phyloP scores from a whole-genome alignment of 371 early-diverging fungal species.

The Mucor circinelloides region DNA sequence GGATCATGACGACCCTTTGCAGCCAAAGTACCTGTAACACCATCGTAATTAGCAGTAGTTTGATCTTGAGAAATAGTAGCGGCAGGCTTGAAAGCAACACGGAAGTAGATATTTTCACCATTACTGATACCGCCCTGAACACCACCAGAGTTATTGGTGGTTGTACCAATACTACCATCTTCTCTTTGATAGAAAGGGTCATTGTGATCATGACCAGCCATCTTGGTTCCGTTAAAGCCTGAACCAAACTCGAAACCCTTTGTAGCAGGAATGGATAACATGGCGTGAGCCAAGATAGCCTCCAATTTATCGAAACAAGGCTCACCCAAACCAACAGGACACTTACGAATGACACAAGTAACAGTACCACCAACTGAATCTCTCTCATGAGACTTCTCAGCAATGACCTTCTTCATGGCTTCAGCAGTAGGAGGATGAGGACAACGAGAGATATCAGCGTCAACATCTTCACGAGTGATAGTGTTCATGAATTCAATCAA shows the following conservation, averaged over 20 bases:
- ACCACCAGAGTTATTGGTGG: conserved; percentile 94
- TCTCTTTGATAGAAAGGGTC: conserved; percentile 80
- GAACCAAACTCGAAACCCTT: conserved; percentile 97
- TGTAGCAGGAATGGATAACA: conserved; percentile 98
- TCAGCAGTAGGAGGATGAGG: conserved; percentile 50
- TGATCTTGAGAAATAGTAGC: conserved; percentile 95
- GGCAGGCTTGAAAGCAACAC: conserved; percentile 96
- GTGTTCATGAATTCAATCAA: conserved; percentile 69
- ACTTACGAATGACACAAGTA: conserved; percentile 95
- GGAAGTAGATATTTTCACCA: conserved; percentile 95
- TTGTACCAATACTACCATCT: conserved; percentile 74
- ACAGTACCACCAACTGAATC: conserved; percentile 97
- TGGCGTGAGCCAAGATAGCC: conserved; percentile 97
- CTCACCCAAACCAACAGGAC: conserved; percentile 95
- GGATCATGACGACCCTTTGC: conserved; percentile 97
- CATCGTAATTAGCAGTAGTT: conserved; percentile 84
- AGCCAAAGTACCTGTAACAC: conserved; percentile 79
- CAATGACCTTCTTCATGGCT: conserved; percentile 60
- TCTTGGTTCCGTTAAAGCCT: conserved; percentile 87
- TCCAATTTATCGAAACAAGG: conserved; percentile 98
- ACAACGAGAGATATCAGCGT: conserved; percentile 54
- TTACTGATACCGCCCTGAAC: conserved; percentile 97
- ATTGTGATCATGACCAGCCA: conserved; percentile 91
- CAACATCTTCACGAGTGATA: conserved; percentile 67
- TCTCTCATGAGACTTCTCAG: conserved; percentile 74